Conservation (phyloP, 352 stramenopile genomes). For the Globisporangium perplexum region DNA sequence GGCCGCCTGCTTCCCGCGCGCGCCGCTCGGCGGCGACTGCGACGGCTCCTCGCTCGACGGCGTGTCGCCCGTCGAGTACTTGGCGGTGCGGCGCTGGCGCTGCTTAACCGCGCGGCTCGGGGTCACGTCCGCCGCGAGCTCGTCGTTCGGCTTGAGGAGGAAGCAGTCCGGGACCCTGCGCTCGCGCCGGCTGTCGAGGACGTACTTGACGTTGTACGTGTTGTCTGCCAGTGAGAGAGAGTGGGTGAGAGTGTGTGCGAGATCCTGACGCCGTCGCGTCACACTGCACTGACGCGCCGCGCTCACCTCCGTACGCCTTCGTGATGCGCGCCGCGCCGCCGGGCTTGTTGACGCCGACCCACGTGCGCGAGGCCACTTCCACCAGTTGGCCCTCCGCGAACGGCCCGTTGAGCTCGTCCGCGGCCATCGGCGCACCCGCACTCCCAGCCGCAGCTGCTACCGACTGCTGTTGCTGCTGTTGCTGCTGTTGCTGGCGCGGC, state of each 20-base stretch:
- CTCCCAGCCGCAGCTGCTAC: conserved; percentile 2
- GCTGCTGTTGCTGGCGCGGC: not conserved
- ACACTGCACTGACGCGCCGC: not conserved
- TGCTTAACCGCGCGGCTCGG: conserved; percentile 27
- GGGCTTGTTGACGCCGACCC: conserved; percentile 90
- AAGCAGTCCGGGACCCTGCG: conserved; percentile 27
- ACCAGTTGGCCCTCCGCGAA: conserved; percentile 76
- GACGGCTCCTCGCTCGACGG: conserved; percentile 4
- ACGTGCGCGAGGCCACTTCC: conserved; percentile 82
- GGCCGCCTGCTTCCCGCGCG: not conserved
- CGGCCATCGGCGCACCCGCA: not conserved
- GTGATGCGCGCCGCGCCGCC: conserved; percentile 83
- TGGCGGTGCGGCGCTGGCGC: conserved; percentile 14
- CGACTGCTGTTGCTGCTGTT: not conserved
- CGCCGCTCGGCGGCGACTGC: not conserved
- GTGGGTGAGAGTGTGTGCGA: not conserved
- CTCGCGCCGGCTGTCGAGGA: conserved; percentile 31
- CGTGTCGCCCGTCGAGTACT: conserved; percentile 3
- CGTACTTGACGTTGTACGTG: conserved; percentile 57
- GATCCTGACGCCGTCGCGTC: not conserved
- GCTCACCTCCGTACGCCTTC: conserved; percentile 38
- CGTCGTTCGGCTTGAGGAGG: conserved; percentile 30
- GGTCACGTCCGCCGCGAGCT: conserved; percentile 34
- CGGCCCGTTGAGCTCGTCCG: conserved; percentile 14
- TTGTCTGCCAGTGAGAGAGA: conserved; percentile 27